Evolutionary conservation across 768 basidiomycete genomes (phyloP).

Genomic region (Leccinum variicolor): DNA sequence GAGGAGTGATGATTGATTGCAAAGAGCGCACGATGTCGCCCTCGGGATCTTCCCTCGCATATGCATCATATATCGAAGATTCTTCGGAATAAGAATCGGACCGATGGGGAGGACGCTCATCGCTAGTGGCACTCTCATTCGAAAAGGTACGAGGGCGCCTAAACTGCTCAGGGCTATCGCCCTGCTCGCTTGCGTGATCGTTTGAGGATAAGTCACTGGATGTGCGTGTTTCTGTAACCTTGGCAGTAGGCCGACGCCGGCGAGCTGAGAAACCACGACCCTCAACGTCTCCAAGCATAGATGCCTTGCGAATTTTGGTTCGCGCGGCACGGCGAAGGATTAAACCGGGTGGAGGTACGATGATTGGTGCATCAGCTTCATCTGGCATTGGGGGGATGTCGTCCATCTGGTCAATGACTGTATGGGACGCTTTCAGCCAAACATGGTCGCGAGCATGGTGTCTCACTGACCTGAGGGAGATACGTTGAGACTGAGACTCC

Average conservation of each 20-base stretch:
- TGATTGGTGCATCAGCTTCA: slow-evolving; percentile 87
- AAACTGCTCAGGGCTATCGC: slow-evolving; percentile 44
- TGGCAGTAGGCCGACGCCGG: slow-evolving; percentile 27
- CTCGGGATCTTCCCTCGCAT: slow-evolving; percentile 59
- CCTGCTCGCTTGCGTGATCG: slow-evolving; percentile 55
- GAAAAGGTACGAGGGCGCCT: slow-evolving; percentile 35
- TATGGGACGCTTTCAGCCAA: slow-evolving; percentile 22
- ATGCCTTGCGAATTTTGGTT: slow-evolving; percentile 91
- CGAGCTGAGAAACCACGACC: slow-evolving; percentile 72
- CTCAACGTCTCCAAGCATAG: slow-evolving; percentile 68
- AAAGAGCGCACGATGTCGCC: slow-evolving; percentile 25
- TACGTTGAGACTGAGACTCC: slow-evolving; percentile 85
- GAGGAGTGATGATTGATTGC: slow-evolving; percentile 17
- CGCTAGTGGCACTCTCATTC: slow-evolving; percentile 36
- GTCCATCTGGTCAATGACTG: slow-evolving; percentile 68
- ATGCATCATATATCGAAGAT: slow-evolving; percentile 79
- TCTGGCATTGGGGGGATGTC: slow-evolving; percentile 66
- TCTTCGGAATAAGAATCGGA: slow-evolving; percentile 84
- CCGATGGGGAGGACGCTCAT: slow-evolving; percentile 39
- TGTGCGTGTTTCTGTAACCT: slow-evolving; percentile 44
- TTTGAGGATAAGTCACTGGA: slow-evolving; percentile 68
- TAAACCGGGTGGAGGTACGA: slow-evolving; percentile 77
- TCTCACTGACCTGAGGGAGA: slow-evolving; percentile 73
- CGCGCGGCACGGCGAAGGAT: slow-evolving; percentile 89
- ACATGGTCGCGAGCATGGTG: slow-evolving; percentile 2